Base-by-base conservation (phyloP, 2,329 filamentous ascomycete species). In the Neurospora sp. region DNA sequence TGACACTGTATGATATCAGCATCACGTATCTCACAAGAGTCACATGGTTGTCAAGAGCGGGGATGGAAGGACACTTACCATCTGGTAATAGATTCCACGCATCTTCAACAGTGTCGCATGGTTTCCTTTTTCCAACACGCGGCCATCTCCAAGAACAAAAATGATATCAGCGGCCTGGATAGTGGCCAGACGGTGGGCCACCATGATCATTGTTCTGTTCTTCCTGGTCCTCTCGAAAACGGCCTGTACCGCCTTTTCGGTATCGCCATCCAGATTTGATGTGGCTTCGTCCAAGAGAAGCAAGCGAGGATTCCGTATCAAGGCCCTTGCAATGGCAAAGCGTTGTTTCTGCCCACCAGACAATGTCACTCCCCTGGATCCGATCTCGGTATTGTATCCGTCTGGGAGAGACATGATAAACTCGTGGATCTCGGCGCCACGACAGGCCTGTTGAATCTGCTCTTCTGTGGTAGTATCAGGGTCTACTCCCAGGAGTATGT, bases 111-210 rank as follows among this genome's bases (percentile, higher is more conserved):
- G 74, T 73, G 86, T 84, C 1, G 71, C 71, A 72, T 88, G 85
- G 36, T 78, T 85, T 7, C 85, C 86, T 76, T 83, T 80, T 76
- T 88, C 86, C n/a, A 87, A 75, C n/a, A 88, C 80, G 73, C 81
- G 84, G 17, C 90, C 88, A 70, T 89, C 85, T 9, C 90, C 90
- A 68, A 96, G 86, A 0, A 94, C 91, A 74, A 91, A 93, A 36
- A 94, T 94, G 10, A 89, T 82, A 77, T 95, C 89, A 0, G 91
- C 91, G 74, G 93, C 90, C 78, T 92, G 91, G 17, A 94, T 88
- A 15, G 90, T 95, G 0, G 90, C 90, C 69, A 94, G 82, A n/a
- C 92, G 84, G 78, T 95, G 92, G 0, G 92, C 92, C 11, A 95
- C 91, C 6, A 91, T 90, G 3, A 96, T 83, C 74, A 91, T 92